Percentiles rank a stretch among this genome's conserved stretches.
These are phyloP conservation scores for Fusarium brevicatenulatum DNA, from an alignment of 2,329 filamentous ascomycete genomes.

Conservation along the genomic window DNA sequence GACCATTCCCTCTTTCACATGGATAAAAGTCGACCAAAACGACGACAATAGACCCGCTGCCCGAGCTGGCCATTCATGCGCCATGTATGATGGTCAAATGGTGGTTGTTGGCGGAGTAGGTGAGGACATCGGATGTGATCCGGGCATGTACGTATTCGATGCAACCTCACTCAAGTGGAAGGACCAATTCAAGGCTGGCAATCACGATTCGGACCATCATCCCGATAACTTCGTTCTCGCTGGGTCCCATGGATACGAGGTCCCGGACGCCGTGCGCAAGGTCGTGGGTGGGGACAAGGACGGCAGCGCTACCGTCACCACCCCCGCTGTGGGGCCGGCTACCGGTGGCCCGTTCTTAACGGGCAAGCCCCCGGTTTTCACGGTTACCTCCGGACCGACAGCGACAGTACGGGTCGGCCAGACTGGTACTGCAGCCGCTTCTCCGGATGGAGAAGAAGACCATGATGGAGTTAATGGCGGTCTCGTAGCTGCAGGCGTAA, in stretches of 20 bases:
- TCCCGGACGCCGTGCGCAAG: constrained; percentile 61
- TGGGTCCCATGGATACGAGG: constrained; percentile 62
- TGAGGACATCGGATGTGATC: constrained; percentile 61
- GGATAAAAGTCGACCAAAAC: constrained; percentile 65
- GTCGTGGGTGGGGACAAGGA: constrained; percentile 61
- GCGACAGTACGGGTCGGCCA: constrained; percentile 52
- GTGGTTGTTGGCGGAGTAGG: constrained; percentile 71
- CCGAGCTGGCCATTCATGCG: constrained; percentile 62
- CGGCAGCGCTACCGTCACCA: constrained; percentile 64
- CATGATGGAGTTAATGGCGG: constrained; percentile 47
- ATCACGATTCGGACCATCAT: constrained; percentile 66
- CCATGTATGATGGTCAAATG: constrained; percentile 69
- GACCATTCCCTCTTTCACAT: constrained; percentile 70
- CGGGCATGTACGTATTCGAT: constrained; percentile 76
- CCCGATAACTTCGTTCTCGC: constrained; percentile 57
- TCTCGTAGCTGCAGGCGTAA: constrained; percentile 60
- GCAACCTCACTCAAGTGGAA: constrained; percentile 68
- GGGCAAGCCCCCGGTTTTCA: constrained; percentile 75
- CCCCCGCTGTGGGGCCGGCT: constrained; percentile 61
- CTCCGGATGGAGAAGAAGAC: background rate
- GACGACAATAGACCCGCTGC: constrained; percentile 65
- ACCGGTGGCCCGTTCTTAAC: constrained; percentile 77
- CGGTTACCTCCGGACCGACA: constrained; percentile 64
- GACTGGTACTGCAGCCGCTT: constrained; percentile 44
- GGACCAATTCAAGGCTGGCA: constrained; percentile 69